These are phyloP conservation scores for Thielaviopsis musarum DNA, from an alignment of 2,329 filamentous ascomycete genomes.

Conservation along the genomic window DNA sequence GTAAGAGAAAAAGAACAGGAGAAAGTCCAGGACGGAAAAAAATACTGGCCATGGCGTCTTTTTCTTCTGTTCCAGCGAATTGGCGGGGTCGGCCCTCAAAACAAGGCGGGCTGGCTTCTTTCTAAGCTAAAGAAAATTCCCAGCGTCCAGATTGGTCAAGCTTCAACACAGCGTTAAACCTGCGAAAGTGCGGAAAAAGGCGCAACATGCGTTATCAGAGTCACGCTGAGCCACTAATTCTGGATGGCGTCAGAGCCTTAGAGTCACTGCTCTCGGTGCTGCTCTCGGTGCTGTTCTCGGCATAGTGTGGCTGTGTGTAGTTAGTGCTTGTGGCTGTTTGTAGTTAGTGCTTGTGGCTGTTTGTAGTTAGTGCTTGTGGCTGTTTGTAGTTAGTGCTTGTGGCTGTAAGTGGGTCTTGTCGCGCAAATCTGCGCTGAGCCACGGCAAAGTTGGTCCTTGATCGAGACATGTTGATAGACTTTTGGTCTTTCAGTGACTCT, in stretches of 20 bases:
- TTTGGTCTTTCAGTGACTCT: neutral
- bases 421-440: neutral
- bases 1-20: constrained; percentile 12
- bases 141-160: no score
- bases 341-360: no score
- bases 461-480: neutral
- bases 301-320: no score
- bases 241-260: neutral
- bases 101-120: no score
- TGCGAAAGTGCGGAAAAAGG: neutral
- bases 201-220: neutral
- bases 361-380: neutral
- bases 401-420: neutral
- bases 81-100: neutral
- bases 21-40: neutral
- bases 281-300: neutral
- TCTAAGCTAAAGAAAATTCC: neutral
- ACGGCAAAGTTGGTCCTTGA: neutral
- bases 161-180: neutral
- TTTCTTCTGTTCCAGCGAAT: neutral
- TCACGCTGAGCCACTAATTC: neutral
- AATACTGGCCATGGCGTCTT: constrained; percentile 7
- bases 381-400: neutral
- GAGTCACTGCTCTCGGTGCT: neutral
- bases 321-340: no score